Percentiles rank a stretch among this genome's conserved stretches.
These are phyloP conservation scores for Backusella liffmaniae DNA, from an alignment of 192 early-diverging fungal genomes.

Conservation along the genomic window DNA sequence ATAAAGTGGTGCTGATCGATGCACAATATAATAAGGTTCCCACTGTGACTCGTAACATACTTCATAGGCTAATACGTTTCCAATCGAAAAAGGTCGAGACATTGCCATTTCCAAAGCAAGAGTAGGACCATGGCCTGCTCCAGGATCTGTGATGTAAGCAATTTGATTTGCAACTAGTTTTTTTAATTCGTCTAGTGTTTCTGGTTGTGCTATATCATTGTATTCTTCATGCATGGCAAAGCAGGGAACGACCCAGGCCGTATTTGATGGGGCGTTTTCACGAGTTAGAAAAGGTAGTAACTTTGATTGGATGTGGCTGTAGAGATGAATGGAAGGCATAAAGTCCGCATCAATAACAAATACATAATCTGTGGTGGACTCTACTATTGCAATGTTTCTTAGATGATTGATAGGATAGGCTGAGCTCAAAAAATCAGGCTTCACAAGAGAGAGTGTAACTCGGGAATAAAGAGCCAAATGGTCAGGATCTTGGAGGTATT, in stretches of 20 bases:
- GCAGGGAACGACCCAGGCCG: slow-evolving; percentile 49
- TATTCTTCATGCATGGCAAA: slow-evolving; percentile 44
- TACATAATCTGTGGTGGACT: slow-evolving; percentile 42
- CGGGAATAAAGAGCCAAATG: slow-evolving; percentile 27
- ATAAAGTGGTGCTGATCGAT: slow-evolving; percentile 40
- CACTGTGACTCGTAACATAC: slow-evolving; percentile 60
- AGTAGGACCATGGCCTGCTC: slow-evolving; percentile 55
- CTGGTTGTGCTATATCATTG: slow-evolving; percentile 25
- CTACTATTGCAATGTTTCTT: slow-evolving; percentile 44
- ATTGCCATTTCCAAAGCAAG: slow-evolving; percentile 30
- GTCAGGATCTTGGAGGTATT: slow-evolving; percentile 34
- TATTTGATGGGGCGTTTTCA: not conserved
- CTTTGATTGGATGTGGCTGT: slow-evolving; percentile 22
- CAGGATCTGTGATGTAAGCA: slow-evolving; percentile 52
- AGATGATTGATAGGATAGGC: slow-evolving; percentile 52
- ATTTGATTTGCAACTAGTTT: slow-evolving; percentile 31
- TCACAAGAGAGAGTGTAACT: slow-evolving; percentile 39
- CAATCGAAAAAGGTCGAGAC: slow-evolving; percentile 23
- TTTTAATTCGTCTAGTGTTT: slow-evolving; percentile 39
- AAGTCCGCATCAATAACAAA: slow-evolving; percentile 60
- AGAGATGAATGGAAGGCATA: slow-evolving; percentile 42
- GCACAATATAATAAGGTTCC: slow-evolving; percentile 57
- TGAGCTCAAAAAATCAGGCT: slow-evolving; percentile 39
- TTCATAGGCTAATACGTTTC: slow-evolving; percentile 32
- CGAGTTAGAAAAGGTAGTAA: slow-evolving; percentile 24